Evolutionary conservation across 1,284 basidiomycete genomes (phyloP).

Genomic region (Irpex sp.): DNA sequence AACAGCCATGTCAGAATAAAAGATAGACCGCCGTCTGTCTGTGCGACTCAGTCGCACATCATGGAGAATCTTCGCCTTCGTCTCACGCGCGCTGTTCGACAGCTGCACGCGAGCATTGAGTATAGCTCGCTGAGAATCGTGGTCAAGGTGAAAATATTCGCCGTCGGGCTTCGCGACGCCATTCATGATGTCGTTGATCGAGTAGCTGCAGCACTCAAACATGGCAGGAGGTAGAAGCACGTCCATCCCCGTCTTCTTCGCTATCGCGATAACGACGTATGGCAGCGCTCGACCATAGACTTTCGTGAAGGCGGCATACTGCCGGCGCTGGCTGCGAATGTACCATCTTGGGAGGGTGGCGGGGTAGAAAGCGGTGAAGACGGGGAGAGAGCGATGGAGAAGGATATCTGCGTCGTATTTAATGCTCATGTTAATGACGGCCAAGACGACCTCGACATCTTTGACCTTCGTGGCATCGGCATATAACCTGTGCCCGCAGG

Average conservation of each 20-base stretch:
- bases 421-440: neutral
- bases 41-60: neutral
- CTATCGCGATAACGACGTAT: conserved; percentile 2
- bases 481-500: neutral
- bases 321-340: conserved; percentile 1
- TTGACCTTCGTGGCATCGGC: conserved; percentile 5
- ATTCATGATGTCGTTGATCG: neutral
- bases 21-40: neutral
- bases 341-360: conserved; percentile 6
- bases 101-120: neutral
- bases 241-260: conserved; percentile 1
- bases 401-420: conserved; percentile 8
- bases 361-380: conserved; percentile 8
- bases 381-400: conserved; percentile 4
- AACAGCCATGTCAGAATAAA: neutral
- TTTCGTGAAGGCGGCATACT: neutral
- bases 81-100: neutral
- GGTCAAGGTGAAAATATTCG: neutral
- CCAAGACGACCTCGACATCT: conserved; percentile 1
- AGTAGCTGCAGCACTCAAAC: conserved; percentile 8
- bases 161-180: conserved; percentile 1
- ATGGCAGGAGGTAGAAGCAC: conserved; percentile 8
- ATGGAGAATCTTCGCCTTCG: neutral
- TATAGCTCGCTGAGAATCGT: neutral
- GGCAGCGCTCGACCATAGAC: conserved; percentile 4